phyloP scores from a whole-genome alignment of 441 rosid species.

The Melastoma candidum region DNA sequence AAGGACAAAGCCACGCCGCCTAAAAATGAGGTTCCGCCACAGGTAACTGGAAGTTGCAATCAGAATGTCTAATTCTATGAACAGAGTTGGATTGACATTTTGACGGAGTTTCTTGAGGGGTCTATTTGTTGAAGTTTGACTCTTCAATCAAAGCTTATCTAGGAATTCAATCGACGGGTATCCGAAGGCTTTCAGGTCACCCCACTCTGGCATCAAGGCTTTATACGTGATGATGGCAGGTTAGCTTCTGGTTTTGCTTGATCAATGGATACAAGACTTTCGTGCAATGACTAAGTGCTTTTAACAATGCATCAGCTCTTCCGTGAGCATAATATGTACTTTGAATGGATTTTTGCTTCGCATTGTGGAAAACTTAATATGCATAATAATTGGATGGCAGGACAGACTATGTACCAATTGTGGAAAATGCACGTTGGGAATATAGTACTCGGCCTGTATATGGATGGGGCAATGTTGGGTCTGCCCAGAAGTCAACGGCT shows the following conservation, averaged over 20 bases:
- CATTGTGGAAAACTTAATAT: background rate
- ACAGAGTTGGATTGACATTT: too few relatives aligned
- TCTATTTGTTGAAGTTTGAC: background rate
- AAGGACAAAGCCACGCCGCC: constrained; percentile 52
- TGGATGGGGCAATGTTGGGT: constrained; percentile 91
- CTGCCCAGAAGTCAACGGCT: constrained; percentile 83
- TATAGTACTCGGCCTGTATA: constrained; percentile 82
- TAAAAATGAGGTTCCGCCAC: constrained; percentile 66
- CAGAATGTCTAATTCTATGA: too few relatives aligned
- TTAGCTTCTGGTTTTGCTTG: constrained; percentile 17
- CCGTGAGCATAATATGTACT: too few relatives aligned
- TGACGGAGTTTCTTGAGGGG: too few relatives aligned
- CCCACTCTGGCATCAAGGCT: constrained; percentile 96
- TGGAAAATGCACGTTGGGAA: constrained; percentile 87
- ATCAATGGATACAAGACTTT: constrained; percentile 2
- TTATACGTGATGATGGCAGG: constrained; percentile 89
- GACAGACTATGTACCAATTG: constrained; percentile 53
- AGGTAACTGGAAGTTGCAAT: constrained; percentile 30
- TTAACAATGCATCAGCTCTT: too few relatives aligned
- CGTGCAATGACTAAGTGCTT: background rate
- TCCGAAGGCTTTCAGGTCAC: constrained; percentile 88
- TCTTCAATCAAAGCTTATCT: background rate
- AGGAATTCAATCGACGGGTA: constrained; percentile 74
- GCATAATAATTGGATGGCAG: constrained; percentile 33
- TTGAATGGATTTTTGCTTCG: too few relatives aligned